Evolutionary conservation across 148 eudicot species (phyloP).

Genomic region (Fagopyrum esculentum): DNA sequence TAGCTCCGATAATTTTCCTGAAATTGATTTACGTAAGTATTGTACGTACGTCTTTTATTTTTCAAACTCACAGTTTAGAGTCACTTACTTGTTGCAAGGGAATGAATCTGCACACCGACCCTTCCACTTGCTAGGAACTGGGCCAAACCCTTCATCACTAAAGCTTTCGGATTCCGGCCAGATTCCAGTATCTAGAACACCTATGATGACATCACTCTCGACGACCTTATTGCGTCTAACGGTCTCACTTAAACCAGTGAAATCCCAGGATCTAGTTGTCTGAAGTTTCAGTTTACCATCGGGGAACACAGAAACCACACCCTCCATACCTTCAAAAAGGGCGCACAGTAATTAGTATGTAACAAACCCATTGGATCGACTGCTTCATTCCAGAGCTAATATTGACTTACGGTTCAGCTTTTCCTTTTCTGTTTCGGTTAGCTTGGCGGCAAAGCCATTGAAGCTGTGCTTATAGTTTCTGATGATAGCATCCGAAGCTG

Average conservation of each 20-base stretch:
- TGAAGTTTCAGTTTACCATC: slow-evolving; percentile 45
- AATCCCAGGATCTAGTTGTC: slow-evolving; percentile 91
- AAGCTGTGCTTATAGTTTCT: slow-evolving; percentile 33
- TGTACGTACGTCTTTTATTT: too few relatives aligned
- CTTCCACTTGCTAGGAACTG: slow-evolving; percentile 81
- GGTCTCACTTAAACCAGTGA: slow-evolving; percentile 47
- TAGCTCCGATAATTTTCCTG: slow-evolving; percentile 86
- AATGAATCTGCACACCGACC: slow-evolving; percentile 65
- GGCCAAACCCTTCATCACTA: slow-evolving; percentile 68
- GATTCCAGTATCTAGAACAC: slow-evolving; percentile 71
- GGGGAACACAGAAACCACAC: slow-evolving; percentile 44
- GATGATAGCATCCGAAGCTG: slow-evolving; percentile 12
- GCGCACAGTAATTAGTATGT: neutral
- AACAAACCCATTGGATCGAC: neutral
- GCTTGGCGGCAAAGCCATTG: slow-evolving; percentile 35
- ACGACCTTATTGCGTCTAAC: slow-evolving; percentile 40
- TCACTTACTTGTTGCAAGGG: slow-evolving; percentile 79
- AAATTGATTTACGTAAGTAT: neutral
- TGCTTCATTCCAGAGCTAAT: neutral
- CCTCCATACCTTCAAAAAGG: slow-evolving; percentile 24
- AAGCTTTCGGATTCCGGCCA: slow-evolving; percentile 82
- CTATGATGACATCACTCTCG: slow-evolving; percentile 63
- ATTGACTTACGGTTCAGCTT: slow-evolving; percentile 19
- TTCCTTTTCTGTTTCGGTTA: slow-evolving; percentile 27
- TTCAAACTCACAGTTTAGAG: too few relatives aligned